Conservation (phyloP, 176 grass and related monocot species). For the Oryza australiensis region DNA sequence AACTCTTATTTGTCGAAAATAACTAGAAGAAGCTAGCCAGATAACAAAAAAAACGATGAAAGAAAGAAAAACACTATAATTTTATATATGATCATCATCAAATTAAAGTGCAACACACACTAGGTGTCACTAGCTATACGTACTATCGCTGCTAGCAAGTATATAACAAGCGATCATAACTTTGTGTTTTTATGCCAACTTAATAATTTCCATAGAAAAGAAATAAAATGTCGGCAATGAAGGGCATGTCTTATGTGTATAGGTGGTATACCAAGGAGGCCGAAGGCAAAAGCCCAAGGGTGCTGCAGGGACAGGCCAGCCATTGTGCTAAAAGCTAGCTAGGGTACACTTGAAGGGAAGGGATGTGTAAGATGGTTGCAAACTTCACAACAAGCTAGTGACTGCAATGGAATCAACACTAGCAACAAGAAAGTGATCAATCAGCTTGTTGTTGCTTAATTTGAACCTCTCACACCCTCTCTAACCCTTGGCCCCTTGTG, state of each 20-base stretch:
- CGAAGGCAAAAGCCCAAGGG: conserved; percentile 66
- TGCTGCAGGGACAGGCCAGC: conserved; percentile 57
- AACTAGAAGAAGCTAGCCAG: neutral
- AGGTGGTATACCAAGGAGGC: conserved; percentile 63
- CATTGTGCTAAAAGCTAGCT: conserved; percentile 47
- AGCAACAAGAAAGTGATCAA: neutral
- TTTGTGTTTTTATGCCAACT: neutral
- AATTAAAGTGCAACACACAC: neutral
- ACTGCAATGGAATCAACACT: neutral
- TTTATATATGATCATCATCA: neutral
- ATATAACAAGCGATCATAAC: neutral
- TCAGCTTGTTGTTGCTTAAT: neutral
- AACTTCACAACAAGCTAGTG: conserved; percentile 16
- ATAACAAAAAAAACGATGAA: neutral
- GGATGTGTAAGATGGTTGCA: neutral
- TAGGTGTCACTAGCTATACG: neutral
- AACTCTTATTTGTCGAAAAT: neutral
- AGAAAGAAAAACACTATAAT: neutral
- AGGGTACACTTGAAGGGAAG: neutral
- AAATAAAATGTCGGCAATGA: neutral
- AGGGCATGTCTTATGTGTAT: neutral
- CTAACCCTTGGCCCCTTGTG: conserved; percentile 35
- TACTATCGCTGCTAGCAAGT: neutral
- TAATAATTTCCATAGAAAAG: neutral
- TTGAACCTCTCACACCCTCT: conserved; percentile 22